Evolutionary conservation across 129 eudicot genomes (phyloP), one percentile per base, ranked within the genome.

Genomic region (Centrapalus pauciflorus): DNA sequence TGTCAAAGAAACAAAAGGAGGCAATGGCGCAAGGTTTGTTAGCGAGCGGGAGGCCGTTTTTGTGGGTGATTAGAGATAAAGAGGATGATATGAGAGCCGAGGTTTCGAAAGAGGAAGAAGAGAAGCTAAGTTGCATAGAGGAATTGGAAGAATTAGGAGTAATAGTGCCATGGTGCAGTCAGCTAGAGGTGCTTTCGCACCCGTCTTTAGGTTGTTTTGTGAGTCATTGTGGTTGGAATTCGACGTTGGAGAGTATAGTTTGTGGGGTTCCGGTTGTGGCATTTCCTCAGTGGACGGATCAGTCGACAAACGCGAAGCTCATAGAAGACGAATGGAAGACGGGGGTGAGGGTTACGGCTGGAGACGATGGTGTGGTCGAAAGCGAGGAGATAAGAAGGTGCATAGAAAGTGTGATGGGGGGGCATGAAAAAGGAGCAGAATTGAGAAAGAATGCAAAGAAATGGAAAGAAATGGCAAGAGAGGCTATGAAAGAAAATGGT

Each of bases 211-310:
- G 83, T 1, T 71, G 82, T 49, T 77, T 77, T 19, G 67, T 77
- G 73, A 70, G 77, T 1, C 82, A 77, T 57, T 65, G 78, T 16
- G 83, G 83, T 8, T 78, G 83, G 83, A 78, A 78, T 55, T 78
- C 83, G 9, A 78, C 71, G 23, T 1, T 78, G 33, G 83, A 78
- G 64, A 72, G 83, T 41, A 9, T 78, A 26, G 58, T 16, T 3
- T 66, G 68, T 8, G 75, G 83, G 38, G 70, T 78, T 6, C 83
- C 83, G 1, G 64, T 78, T 43, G 83, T 78, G 37, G 83, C 75
- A 10, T 59, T 58, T 58, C 83, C 83, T 13, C 69, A 64, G 4
- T 78, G 77, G 75, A 66, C 79, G 0, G 79, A 78, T 27, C 79
- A 78, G 55, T 16, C 70, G 4, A 78, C 77, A 1, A 78, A 78